Conservation (phyloP, 2,329 filamentous ascomycete species). For the Botrytis cinerea region DNA sequence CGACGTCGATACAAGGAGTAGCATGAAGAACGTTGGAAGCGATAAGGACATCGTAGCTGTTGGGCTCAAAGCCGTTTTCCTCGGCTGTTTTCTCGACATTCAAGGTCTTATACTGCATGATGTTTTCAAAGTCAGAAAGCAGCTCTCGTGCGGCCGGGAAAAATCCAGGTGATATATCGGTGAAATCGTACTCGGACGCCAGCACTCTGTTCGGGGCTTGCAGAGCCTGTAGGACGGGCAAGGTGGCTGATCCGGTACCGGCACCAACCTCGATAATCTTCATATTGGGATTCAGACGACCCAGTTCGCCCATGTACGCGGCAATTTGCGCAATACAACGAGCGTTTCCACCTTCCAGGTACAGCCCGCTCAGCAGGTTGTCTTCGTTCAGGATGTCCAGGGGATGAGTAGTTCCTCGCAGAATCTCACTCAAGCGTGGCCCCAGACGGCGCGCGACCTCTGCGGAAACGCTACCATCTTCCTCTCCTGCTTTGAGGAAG, state of each 20-base stretch:
- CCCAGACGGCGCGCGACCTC: background rate
- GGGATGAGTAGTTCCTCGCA: background rate
- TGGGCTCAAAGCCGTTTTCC: conserved; percentile 25
- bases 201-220: background rate
- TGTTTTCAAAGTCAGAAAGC: background rate
- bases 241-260: conserved; percentile 12
- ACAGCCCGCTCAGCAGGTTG: background rate
- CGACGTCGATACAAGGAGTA: conserved; percentile 31
- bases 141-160: background rate
- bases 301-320: conserved; percentile 17
- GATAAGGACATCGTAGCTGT: conserved; percentile 35
- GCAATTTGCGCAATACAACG: background rate
- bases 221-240: background rate
- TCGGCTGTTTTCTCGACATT: conserved; percentile 26
- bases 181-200: conserved; percentile 7
- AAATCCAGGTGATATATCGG: conserved; percentile 14
- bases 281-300: conserved; percentile 33
- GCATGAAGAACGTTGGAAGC: conserved; percentile 34
- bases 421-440: background rate
- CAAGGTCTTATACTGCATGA: conserved; percentile 23
- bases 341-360: background rate
- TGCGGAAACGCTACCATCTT: background rate
- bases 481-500: too few relatives aligned
- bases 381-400: conserved; percentile 3
- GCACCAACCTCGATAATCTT: conserved; percentile 41